Conservation (phyloP, 2,329 filamentous ascomycete species). For the Emergomyces orientalis region DNA sequence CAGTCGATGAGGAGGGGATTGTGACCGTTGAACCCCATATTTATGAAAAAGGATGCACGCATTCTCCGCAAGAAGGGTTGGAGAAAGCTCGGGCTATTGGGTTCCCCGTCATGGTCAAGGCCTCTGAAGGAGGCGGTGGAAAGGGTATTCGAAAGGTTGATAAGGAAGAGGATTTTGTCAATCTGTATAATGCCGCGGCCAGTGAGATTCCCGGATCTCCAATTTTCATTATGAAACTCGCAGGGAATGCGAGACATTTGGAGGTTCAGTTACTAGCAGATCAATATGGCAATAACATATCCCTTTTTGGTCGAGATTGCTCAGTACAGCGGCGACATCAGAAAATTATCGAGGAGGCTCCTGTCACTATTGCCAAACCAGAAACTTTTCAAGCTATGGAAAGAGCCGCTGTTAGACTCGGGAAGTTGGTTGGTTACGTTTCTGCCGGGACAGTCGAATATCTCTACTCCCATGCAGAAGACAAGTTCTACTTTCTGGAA, state of each 20-base stretch:
- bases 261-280: conserved; percentile 96
- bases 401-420: conserved; percentile 86
- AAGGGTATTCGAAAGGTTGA: conserved; percentile 98
- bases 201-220: conserved; percentile 97
- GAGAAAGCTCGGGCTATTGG: conserved; percentile 80
- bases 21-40: conserved; percentile 82
- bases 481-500: conserved; percentile 99
- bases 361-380: conserved; percentile 87
- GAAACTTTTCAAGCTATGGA: conserved; percentile 94
- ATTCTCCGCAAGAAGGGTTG: conserved; percentile 81
- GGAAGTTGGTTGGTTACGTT: conserved; percentile 91
- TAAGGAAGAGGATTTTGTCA: conserved; percentile 71
- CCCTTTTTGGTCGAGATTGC: conserved; percentile 95
- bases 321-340: conserved; percentile 97
- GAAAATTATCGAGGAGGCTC: conserved; percentile 99
- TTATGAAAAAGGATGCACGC: conserved; percentile 85
- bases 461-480: conserved; percentile 92
- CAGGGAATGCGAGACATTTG: conserved; percentile 89
- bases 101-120: conserved; percentile 99
- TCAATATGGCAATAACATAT: conserved; percentile 99
- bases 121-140: conserved; percentile 97
- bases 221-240: conserved; percentile 99
- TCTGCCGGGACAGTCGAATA: conserved; percentile 98
- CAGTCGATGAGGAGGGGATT: conserved; percentile 69
- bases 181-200: conserved; percentile 87